A percentile compares a stretch with the other conserved stretches of the same genome.
Evolutionary conservation across 2,329 filamentous ascomycete genomes (phyloP).

Genomic region (Colletotrichum nymphaeae): DNA sequence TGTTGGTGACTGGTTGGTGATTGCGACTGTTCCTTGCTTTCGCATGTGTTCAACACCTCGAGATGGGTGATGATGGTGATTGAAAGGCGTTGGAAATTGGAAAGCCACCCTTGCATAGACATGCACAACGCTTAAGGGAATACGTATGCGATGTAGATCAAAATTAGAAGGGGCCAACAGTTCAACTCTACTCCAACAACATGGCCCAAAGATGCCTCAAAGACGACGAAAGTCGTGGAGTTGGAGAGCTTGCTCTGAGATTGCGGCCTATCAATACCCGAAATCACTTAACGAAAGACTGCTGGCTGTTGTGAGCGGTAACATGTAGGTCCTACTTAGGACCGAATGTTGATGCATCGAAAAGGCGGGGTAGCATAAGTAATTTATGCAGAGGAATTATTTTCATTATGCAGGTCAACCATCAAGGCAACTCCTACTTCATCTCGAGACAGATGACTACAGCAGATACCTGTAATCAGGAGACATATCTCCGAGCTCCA

Average conservation of each 20-base stretch:
- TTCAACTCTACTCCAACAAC: background rate
- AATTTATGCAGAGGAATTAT: background rate
- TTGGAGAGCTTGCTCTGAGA: background rate
- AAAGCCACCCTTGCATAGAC: background rate
- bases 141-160: background rate
- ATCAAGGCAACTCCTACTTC: background rate
- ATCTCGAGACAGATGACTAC: constrained; percentile 43
- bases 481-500: constrained; percentile 67
- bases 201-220: background rate
- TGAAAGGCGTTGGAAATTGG: background rate
- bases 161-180: background rate
- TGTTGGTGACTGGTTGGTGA: background rate
- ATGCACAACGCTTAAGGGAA: background rate
- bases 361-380: background rate
- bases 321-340: background rate
- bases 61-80: background rate
- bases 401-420: background rate
- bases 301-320: background rate
- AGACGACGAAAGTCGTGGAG: background rate
- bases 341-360: background rate
- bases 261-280: background rate
- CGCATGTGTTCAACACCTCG: background rate
- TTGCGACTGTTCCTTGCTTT: background rate
- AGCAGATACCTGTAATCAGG: constrained; percentile 71
- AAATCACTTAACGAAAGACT: background rate